These are phyloP conservation scores for Didymella pomorum DNA, from an alignment of 2,329 filamentous ascomycete species.

Conservation along the genomic window DNA sequence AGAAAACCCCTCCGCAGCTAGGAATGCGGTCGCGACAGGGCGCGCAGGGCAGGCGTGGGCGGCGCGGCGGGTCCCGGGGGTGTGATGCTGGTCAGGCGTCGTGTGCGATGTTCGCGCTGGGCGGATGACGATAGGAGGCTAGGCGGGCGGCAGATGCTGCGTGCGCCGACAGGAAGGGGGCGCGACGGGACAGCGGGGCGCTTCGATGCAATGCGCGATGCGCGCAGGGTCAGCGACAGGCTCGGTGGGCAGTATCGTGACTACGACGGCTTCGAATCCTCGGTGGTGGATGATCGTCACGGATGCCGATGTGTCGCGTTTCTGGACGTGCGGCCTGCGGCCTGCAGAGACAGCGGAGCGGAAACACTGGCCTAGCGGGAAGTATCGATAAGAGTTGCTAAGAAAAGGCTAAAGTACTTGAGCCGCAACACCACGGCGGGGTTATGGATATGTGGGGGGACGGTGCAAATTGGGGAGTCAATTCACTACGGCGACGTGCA, in stretches of 20 bases:
- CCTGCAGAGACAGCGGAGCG: slow-evolving; percentile 21
- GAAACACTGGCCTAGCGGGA: slow-evolving; percentile 7
- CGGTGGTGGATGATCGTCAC: slow-evolving; percentile 30
- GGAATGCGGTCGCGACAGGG: slow-evolving; percentile 37
- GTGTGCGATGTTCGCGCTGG: slow-evolving; percentile 30
- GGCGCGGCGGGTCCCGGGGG: slow-evolving; percentile 13
- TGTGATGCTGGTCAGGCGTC: slow-evolving; percentile 22
- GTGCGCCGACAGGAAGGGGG: slow-evolving; percentile 5
- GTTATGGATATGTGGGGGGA: slow-evolving; percentile 6
- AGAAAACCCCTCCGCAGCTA: slow-evolving; percentile 47
- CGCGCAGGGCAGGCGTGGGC: slow-evolving; percentile 27
- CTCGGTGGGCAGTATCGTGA: slow-evolving; percentile 17
- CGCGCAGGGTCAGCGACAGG: slow-evolving; percentile 17
- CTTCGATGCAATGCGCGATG: slow-evolving; percentile 12
- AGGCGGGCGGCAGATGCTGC: slow-evolving; percentile 25
- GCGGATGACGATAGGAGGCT: slow-evolving; percentile 34
- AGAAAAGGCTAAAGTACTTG: slow-evolving; percentile 19
- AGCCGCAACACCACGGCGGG: slow-evolving; percentile 22
- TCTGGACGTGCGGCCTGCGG: slow-evolving; percentile 22
- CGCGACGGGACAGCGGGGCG: slow-evolving; percentile 9
- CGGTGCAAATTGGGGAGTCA: neutral
- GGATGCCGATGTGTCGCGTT: slow-evolving; percentile 22
- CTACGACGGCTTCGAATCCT: slow-evolving; percentile 9
- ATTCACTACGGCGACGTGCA: slow-evolving; percentile 7
- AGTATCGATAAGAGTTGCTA: slow-evolving; percentile 31